Base-by-base conservation (phyloP, 2,329 filamentous ascomycete genomes). In the Ophiostoma fasciatum region DNA sequence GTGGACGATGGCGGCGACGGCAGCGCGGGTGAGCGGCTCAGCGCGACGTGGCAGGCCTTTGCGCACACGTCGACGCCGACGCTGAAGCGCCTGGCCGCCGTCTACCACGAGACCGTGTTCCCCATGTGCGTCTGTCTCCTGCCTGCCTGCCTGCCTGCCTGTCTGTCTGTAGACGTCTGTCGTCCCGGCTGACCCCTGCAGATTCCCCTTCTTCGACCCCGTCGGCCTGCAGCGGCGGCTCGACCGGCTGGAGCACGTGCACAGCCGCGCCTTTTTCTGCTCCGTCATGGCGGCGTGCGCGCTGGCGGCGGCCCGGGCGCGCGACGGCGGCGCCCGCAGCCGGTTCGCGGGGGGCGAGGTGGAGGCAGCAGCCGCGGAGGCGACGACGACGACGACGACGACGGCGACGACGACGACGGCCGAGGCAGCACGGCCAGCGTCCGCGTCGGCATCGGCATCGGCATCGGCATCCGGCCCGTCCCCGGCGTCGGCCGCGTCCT, bases 261-360 rank as follows among this genome's bases (percentile, higher is more conserved):
- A 35, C 25, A 48, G 45, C 32, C 46, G 45, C 13, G 39, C 40
- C 33, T 48, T 49, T 40, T 49, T 49, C 36, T 48, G 43, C 23
- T 47, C 45, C 17, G 36, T 48, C 36, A 49, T 48, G 47, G 46
- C 47, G 15, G 47, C 44, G 21, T 45, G 44, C 13, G 47, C 47
- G 8, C 40, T 49, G 22, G 37, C 44, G 10, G 41, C 43, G 6
- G 46, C 46, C 3, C 44, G 47, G 4, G 38, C 48, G 17, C 42
- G 47, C 7, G 47, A 49, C 28, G 47, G 42, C n/a, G 42, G n/a
- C n/a, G n/a, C n/a, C n/a, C n/a, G n/a, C n/a, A n/a, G n/a, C n/a
- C n/a, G n/a, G n/a, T n/a, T n/a, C n/a, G n/a, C n/a, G n/a, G n/a
- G n/a, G n/a, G n/a, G n/a, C n/a, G n/a, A n/a, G n/a, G n/a, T n/a